Evolutionary conservation across 2,329 filamentous ascomycete species (phyloP).

Genomic region (Chaetomiaceae sp.): DNA sequence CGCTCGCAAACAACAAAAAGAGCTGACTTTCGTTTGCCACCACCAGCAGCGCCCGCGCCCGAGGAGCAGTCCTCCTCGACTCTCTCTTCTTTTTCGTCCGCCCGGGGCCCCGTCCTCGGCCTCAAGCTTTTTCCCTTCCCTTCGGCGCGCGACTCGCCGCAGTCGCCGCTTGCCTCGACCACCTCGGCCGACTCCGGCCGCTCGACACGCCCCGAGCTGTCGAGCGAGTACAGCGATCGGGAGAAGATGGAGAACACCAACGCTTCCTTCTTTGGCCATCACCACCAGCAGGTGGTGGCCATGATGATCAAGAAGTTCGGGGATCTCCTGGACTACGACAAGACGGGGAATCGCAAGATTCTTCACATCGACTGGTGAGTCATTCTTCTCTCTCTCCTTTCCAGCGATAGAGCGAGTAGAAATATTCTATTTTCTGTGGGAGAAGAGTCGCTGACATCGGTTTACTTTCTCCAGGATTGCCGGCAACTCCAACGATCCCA

Average conservation of each 20-base stretch:
- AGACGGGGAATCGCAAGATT: constrained; percentile 18
- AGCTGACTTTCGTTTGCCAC: constrained; percentile 12
- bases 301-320: constrained; percentile 16
- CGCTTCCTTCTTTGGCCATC: constrained; percentile 15
- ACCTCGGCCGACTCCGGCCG: background rate
- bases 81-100: background rate
- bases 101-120: background rate
- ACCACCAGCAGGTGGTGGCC: constrained; percentile 17
- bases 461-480: constrained; percentile 8
- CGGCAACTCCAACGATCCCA: constrained; percentile 16
- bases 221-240: constrained; percentile 5
- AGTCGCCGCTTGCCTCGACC: background rate
- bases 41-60: background rate
- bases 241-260: constrained; percentile 18
- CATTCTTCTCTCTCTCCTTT: background rate
- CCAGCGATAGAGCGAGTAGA: background rate
- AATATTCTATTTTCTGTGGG: too few species aligned
- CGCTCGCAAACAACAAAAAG: background rate
- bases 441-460: constrained; percentile 1
- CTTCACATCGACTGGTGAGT: constrained; percentile 23
- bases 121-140: constrained; percentile 14
- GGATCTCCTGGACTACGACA: constrained; percentile 16
- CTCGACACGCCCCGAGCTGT: constrained; percentile 6
- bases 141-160: background rate
- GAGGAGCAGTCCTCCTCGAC: constrained; percentile 2